Evolutionary conservation across 768 basidiomycete genomes (phyloP).

Genomic region (Amanita rimosa): DNA sequence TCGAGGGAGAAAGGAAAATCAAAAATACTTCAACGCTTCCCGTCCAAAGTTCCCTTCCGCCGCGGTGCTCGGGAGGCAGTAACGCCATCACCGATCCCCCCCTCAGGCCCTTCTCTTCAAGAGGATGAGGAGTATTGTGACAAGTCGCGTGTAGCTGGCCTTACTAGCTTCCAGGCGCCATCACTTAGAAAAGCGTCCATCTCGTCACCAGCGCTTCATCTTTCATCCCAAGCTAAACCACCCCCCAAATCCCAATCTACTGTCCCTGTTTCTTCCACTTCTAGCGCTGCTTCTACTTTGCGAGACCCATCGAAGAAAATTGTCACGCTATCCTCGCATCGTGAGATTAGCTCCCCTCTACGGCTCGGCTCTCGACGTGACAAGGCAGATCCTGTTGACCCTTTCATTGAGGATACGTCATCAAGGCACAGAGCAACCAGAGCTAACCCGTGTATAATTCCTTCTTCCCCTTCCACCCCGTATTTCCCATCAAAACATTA

Average conservation of each 20-base stretch:
- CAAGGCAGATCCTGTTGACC: neutral
- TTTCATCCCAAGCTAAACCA: constrained; percentile 44
- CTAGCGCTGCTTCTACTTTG: constrained; percentile 35
- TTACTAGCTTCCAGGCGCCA: constrained; percentile 50
- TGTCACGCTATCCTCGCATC: constrained; percentile 21
- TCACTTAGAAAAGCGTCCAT: constrained; percentile 60
- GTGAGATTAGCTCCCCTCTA: constrained; percentile 10
- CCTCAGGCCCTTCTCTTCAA: constrained; percentile 16
- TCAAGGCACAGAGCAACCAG: constrained; percentile 18
- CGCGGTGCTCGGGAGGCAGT: constrained; percentile 27
- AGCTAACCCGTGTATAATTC: constrained; percentile 18
- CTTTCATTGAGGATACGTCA: constrained; percentile 1
- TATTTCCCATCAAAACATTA: constrained; percentile 11
- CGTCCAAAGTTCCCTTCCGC: constrained; percentile 43
- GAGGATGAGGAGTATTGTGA: constrained; percentile 16
- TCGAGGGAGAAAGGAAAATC: constrained; percentile 28
- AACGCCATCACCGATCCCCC: constrained; percentile 27
- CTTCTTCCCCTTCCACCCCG: constrained; percentile 11
- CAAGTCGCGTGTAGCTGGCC: constrained; percentile 38
- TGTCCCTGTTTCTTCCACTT: constrained; percentile 35
- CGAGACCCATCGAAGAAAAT: constrained; percentile 32
- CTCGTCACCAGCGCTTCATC: constrained; percentile 65
- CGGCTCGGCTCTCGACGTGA: constrained; percentile 9
- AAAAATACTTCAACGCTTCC: constrained; percentile 34
- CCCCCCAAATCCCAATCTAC: constrained; percentile 41